These are phyloP conservation scores for Pseudocercospora fuligena DNA, from an alignment of 2,329 filamentous ascomycete genomes.

Conservation along the genomic window DNA sequence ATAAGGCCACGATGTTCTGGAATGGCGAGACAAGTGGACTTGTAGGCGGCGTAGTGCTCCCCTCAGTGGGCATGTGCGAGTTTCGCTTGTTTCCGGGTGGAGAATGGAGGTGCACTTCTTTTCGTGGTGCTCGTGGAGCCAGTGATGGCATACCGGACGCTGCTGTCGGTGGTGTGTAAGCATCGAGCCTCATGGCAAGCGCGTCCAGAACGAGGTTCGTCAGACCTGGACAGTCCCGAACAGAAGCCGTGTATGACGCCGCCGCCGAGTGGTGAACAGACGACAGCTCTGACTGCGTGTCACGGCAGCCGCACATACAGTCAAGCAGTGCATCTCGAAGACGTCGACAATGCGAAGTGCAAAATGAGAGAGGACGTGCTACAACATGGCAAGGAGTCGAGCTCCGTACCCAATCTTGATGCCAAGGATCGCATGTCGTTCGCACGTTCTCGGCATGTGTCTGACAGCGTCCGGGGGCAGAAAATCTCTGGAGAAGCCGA, in stretches of 20 bases:
- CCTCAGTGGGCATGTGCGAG: slow-evolving; percentile 16
- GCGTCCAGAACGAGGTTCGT: no score
- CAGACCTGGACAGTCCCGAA: not conserved
- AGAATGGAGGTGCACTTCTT: slow-evolving; percentile 15
- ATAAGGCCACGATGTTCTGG: slow-evolving; percentile 16
- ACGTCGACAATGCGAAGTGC: no score
- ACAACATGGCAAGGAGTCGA: no score
- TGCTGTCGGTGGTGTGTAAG: not conserved
- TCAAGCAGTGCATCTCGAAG: not conserved
- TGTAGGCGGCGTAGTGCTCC: slow-evolving; percentile 6
- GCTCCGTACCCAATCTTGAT: not conserved
- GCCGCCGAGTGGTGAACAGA: not conserved
- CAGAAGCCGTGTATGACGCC: not conserved
- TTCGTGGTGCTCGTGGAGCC: slow-evolving; percentile 12
- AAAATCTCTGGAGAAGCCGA: slow-evolving; percentile 7
- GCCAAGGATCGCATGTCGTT: not conserved
- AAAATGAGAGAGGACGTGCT: no score
- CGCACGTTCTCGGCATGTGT: not conserved
- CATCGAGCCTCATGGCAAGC: not conserved
- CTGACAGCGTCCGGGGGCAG: not conserved
- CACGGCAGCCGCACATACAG: not conserved
- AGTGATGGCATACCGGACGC: slow-evolving; percentile 11
- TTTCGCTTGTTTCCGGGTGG: slow-evolving; percentile 14
- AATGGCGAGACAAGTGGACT: slow-evolving; percentile 14
- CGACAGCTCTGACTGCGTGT: not conserved